phyloP scores from a whole-genome alignment of 1,139 yeast species.

The Dujonia santamariae region DNA sequence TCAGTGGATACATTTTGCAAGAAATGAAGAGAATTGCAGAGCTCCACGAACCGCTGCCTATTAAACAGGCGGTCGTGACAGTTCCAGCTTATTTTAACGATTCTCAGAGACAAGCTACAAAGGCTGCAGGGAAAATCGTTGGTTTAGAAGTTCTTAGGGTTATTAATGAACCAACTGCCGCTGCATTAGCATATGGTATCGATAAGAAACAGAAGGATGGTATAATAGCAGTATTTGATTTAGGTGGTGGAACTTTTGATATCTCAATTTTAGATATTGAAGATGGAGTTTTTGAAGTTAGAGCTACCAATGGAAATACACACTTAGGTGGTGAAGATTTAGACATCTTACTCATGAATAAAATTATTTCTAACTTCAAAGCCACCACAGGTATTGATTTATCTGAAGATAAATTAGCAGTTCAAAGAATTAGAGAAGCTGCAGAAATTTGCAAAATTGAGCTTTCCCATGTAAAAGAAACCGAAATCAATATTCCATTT shows the following conservation, averaged over 20 bases:
- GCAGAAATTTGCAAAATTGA: slow-evolving; percentile 73
- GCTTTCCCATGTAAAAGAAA: slow-evolving; percentile 55
- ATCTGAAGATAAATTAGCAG: slow-evolving; percentile 41
- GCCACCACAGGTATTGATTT: slow-evolving; percentile 39
- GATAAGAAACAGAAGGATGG: slow-evolving; percentile 28
- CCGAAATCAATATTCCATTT: slow-evolving; percentile 64
- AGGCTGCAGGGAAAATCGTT: slow-evolving; percentile 63
- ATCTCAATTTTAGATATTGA: slow-evolving; percentile 76
- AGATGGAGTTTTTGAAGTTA: slow-evolving; percentile 77
- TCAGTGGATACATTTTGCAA: slow-evolving; percentile 48
- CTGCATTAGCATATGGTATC: slow-evolving; percentile 77
- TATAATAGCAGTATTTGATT: slow-evolving; percentile 71
- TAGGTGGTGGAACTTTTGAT: slow-evolving; percentile 86
- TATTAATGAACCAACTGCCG: slow-evolving; percentile 79
- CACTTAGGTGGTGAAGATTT: slow-evolving; percentile 85
- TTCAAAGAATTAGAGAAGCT: slow-evolving; percentile 70
- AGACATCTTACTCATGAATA: slow-evolving; percentile 57
- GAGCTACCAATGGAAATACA: slow-evolving; percentile 82
- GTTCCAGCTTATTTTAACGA: slow-evolving; percentile 83
- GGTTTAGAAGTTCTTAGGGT: slow-evolving; percentile 69
- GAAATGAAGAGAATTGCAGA: slow-evolving; percentile 61
- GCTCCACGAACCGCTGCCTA: too few species aligned
- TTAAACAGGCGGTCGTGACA: slow-evolving; percentile 71
- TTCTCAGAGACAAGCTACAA: slow-evolving; percentile 76
- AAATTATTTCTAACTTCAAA: slow-evolving; percentile 50